Percentiles rank a stretch among this genome's conserved stretches.
Conservation (phyloP, 2,329 filamentous ascomycete genomes). For the Eutypa lata region DNA sequence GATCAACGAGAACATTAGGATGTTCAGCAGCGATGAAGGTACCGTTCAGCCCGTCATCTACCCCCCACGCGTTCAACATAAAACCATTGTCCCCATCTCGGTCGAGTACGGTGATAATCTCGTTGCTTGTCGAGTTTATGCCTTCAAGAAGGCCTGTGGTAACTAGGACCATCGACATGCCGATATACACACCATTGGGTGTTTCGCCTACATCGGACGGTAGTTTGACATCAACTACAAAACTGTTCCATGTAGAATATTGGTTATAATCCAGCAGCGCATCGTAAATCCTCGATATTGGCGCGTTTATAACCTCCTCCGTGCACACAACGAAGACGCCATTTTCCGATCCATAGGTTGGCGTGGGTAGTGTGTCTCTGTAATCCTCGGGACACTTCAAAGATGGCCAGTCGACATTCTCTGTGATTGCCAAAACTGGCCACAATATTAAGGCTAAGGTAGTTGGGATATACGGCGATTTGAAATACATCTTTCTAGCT, state of each 20-base stretch:
- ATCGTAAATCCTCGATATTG: conserved; percentile 1
- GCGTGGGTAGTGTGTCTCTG: conserved; percentile 5
- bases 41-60: background rate
- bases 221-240: conserved; percentile 2
- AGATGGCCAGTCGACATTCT: conserved; percentile 2
- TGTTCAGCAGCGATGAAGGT: background rate
- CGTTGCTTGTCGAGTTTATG: conserved; percentile 5
- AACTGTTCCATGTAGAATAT: conserved; percentile 7
- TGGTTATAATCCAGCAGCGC: conserved; percentile 5
- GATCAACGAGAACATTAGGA: conserved; percentile 4
- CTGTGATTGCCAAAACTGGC: no score
- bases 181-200: conserved; percentile 5
- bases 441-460: no score
- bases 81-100: background rate
- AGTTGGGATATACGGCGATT: no score
- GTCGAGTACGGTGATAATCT: conserved; percentile 5
- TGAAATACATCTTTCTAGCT: no score
- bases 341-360: conserved; percentile 4
- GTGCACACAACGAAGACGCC: conserved; percentile 5
- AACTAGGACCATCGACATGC: conserved; percentile 6
- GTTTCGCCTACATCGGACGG: background rate
- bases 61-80: conserved; percentile 6
- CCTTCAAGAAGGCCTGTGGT: conserved; percentile 2
- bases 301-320: conserved; percentile 4
- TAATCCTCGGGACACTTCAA: conserved; percentile 2